phyloP scores from a whole-genome alignment of 2,329 filamentous ascomycete genomes.

The Colletotrichum brevisporum region DNA sequence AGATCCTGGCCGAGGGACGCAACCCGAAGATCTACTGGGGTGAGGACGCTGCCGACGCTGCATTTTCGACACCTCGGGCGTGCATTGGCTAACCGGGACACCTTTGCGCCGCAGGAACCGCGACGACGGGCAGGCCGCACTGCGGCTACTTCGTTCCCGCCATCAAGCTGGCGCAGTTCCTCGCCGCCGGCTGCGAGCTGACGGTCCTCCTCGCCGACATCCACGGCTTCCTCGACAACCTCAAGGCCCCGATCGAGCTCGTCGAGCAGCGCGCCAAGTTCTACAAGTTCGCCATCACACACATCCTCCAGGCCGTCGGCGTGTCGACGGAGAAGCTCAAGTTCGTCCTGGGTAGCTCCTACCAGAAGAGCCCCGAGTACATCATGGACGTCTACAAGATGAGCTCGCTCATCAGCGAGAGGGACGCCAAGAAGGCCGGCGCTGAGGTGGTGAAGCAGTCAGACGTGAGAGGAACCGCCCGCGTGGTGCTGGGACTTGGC shows the following conservation, averaged over 20 bases:
- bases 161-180: constrained; percentile 90
- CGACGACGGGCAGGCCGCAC: constrained; percentile 89
- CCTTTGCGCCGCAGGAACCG: constrained; percentile 68
- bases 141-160: constrained; percentile 91
- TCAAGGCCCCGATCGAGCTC: constrained; percentile 90
- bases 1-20: constrained; percentile 78
- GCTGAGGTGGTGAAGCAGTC: constrained; percentile 96
- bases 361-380: constrained; percentile 82
- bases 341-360: constrained; percentile 88
- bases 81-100: constrained; percentile 30
- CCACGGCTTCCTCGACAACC: constrained; percentile 84
- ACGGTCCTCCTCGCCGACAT: constrained; percentile 83
- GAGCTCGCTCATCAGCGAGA: constrained; percentile 77
- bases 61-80: constrained; percentile 1
- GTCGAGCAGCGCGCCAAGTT: constrained; percentile 86
- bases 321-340: constrained; percentile 84
- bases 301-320: constrained; percentile 81
- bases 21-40: constrained; percentile 89
- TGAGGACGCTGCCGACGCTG: constrained; percentile 47
- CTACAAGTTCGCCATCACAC: constrained; percentile 83
- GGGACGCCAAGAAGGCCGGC: constrained; percentile 90
- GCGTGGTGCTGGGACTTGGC: not conserved
- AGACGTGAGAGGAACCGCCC: constrained; percentile 49
- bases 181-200: constrained; percentile 86
- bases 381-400: constrained; percentile 90